phyloP scores from a whole-genome alignment of 495 filamentous ascomycete genomes.

The Astrocystis sublimbata region DNA sequence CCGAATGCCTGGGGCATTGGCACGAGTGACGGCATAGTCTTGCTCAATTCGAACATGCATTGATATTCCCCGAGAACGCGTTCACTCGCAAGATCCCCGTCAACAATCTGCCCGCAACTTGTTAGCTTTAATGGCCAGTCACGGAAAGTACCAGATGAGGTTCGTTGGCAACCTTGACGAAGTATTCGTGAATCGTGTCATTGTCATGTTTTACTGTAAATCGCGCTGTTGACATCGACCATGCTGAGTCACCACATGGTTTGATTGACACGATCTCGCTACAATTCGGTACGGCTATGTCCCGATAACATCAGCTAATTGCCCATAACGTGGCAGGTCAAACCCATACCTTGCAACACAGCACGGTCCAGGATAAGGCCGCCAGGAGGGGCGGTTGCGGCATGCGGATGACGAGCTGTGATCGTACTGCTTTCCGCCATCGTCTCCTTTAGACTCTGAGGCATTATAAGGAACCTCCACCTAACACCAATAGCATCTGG shows the following conservation, averaged over 20 bases:
- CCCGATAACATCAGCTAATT: not conserved
- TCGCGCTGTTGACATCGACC: not conserved
- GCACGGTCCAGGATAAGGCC: not conserved
- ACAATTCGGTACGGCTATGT: not conserved
- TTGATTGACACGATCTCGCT: not conserved
- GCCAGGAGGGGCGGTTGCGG: too few species aligned
- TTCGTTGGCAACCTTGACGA: not conserved
- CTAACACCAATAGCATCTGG: too few species aligned
- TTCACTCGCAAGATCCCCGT: not conserved
- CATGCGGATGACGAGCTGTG: too few species aligned
- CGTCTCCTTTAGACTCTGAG: too few species aligned
- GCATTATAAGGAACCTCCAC: too few species aligned
- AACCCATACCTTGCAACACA: not conserved
- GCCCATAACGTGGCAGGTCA: too few species aligned
- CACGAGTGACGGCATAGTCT: not conserved
- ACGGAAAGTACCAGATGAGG: not conserved
- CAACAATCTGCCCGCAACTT: not conserved
- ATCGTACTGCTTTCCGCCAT: too few species aligned
- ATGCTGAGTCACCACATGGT: not conserved
- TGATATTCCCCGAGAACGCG: not conserved
- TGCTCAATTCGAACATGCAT: not conserved
- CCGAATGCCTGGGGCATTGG: not conserved
- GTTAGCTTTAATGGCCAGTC: not conserved
- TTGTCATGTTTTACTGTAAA: not conserved
- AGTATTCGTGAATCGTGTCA: not conserved